Evolutionary conservation across 768 basidiomycete species (phyloP).

Genomic region (Podaxis sp.): DNA sequence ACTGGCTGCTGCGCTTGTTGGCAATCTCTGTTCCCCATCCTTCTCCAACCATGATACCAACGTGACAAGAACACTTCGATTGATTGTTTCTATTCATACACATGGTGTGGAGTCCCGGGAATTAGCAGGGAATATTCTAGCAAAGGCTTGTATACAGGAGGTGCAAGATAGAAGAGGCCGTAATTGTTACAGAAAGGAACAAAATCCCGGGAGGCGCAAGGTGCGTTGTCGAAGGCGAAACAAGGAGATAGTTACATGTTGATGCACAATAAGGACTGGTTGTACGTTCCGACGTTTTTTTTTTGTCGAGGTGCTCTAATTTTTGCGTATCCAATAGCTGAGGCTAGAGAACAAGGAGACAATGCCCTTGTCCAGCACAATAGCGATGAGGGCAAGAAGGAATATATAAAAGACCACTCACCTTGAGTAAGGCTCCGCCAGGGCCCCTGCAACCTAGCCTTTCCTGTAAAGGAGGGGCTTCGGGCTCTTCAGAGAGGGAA

Average conservation of each 20-base stretch:
- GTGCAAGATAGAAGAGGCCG: not conserved
- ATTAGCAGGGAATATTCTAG: slow-evolving; percentile 7
- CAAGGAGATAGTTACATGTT: not conserved
- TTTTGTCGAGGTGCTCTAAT: not conserved
- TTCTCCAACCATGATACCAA: not conserved
- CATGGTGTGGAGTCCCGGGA: not conserved
- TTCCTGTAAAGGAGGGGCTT: not conserved
- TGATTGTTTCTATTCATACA: slow-evolving; percentile 3
- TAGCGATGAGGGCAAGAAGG: not conserved
- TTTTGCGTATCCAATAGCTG: not conserved
- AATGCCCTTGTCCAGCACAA: not conserved
- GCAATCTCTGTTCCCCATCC: not conserved
- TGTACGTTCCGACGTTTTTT: not conserved
- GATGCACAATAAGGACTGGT: not conserved
- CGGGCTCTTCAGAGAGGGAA: not conserved
- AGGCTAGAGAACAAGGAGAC: slow-evolving; percentile 7
- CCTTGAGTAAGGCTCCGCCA: not conserved
- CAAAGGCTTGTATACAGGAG: not conserved
- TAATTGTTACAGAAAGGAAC: not conserved
- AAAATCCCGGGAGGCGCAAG: not conserved
- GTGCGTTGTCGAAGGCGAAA: not conserved
- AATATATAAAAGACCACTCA: not conserved
- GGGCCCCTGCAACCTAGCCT: not conserved
- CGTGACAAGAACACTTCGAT: not conserved
- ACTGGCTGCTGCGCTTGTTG: not conserved